Base-by-base conservation (phyloP, 352 stramenopile genomes). In the Phytophthora crassamura region DNA sequence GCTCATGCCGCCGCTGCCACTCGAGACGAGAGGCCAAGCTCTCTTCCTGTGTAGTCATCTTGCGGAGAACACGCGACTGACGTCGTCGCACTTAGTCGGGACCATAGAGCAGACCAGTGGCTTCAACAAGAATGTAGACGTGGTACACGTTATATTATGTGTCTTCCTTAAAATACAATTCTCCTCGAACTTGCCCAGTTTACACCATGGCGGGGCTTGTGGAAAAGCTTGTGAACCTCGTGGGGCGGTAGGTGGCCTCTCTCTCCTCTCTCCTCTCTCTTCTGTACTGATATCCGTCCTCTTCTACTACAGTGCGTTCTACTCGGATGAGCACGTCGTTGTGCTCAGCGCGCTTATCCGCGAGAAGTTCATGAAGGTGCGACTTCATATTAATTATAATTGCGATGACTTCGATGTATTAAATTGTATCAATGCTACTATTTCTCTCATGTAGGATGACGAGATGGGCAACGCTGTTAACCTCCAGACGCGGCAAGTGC, bases 381-480 rank as follows among this genome's bases (percentile, higher is more conserved):
- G 15, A 25, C 20, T 10, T 40, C 35, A 6, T 33, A 42, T 12
- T 28, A 38, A 36, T 35, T 32, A 35, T 36, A 12, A 39, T 48
- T n/a, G n/a, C n/a, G n/a, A n/a, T n/a, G n/a, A n/a, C n/a, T n/a
- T n/a, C n/a, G n/a, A n/a, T n/a, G n/a, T n/a, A n/a, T n/a, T n/a
- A n/a, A n/a, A n/a, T n/a, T 7, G 15, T 40, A 48, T 38, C 39
- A n/a, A 34, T 63, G 1, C 35, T 50, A 43, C 16, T 32, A 38
- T 36, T 22, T 39, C 34, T 30, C n/a, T 22, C 32, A 43, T 30
- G 11, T 33, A 95, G 86, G 86, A 96, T 47, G 86, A 95, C 61
- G 86, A 96, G 20, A 95, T 96, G 88, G 86, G 86, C 25, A 95
- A 82, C 54, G 84, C 88, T 20, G 84, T 96, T 51, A 96, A 96